Evolutionary conservation across 176 grass and related monocot species (phyloP).

Genomic region (Hordeum marinum): DNA sequence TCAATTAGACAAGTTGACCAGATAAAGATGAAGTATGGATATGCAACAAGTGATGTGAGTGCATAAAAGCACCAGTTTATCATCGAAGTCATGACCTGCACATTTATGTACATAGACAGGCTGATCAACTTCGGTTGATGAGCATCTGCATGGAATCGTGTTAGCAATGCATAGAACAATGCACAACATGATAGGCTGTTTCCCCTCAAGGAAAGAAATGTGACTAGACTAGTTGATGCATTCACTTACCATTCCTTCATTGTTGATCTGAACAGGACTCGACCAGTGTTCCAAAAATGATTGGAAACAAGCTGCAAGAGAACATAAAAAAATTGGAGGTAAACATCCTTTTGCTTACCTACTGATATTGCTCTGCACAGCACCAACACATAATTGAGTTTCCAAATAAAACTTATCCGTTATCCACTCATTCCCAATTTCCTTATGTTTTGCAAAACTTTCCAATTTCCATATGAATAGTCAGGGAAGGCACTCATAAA

Average conservation of each 20-base stretch:
- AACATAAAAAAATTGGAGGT: constrained; percentile 91
- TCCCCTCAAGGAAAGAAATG: not conserved
- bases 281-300: constrained; percentile 68
- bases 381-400: not conserved
- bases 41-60: constrained; percentile 74
- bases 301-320: constrained; percentile 73
- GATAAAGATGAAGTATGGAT: constrained; percentile 97
- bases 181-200: not conserved
- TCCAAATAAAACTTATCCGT: not conserved
- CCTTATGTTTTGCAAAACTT: not conserved
- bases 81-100: not conserved
- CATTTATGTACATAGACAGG: not conserved
- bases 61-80: not conserved
- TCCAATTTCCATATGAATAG: not conserved
- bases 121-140: not conserved
- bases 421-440: not conserved
- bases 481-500: not conserved
- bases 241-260: not conserved
- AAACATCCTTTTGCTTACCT: constrained; percentile 4
- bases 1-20: constrained; percentile 59
- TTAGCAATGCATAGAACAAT: not conserved
- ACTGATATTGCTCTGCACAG: not conserved
- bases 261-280: constrained; percentile 54
- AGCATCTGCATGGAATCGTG: not conserved
- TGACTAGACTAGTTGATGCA: not conserved